phyloP scores from a whole-genome alignment of 306 rosid species.

The Oxytropis ochrocephala region DNA sequence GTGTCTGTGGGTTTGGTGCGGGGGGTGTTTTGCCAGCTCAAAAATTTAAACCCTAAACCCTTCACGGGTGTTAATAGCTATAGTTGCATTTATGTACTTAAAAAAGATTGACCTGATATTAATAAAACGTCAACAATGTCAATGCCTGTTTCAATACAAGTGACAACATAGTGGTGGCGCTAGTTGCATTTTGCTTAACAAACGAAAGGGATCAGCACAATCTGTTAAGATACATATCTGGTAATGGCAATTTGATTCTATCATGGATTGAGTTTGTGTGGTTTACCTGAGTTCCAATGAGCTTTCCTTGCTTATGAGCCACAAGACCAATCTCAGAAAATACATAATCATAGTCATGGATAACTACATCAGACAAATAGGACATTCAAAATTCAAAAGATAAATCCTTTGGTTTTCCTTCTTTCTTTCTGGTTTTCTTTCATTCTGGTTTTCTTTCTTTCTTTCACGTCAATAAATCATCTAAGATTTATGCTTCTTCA shows the following conservation, averaged over 20 bases:
- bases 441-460: background rate
- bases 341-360: conserved; percentile 63
- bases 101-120: background rate
- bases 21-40: too few species aligned
- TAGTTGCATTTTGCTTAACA: background rate
- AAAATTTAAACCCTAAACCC: too few species aligned
- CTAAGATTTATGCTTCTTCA: background rate
- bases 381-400: background rate
- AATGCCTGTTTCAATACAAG: background rate
- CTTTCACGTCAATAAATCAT: background rate
- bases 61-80: background rate
- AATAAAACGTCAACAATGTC: too few species aligned
- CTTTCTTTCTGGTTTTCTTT: background rate
- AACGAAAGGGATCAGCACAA: too few species aligned
- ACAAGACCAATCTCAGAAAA: conserved; percentile 86
- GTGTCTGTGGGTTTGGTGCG: too few species aligned
- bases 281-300: conserved; percentile 67
- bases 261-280: background rate
- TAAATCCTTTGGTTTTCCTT: background rate
- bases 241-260: background rate
- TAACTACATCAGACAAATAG: conserved; percentile 43
- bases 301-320: conserved; percentile 74
- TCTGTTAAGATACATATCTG: too few species aligned
- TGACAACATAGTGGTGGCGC: too few species aligned
- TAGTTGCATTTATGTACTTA: background rate